These are phyloP conservation scores for Boletus sp. DNA, from an alignment of 768 basidiomycete species.

Conservation along the genomic window DNA sequence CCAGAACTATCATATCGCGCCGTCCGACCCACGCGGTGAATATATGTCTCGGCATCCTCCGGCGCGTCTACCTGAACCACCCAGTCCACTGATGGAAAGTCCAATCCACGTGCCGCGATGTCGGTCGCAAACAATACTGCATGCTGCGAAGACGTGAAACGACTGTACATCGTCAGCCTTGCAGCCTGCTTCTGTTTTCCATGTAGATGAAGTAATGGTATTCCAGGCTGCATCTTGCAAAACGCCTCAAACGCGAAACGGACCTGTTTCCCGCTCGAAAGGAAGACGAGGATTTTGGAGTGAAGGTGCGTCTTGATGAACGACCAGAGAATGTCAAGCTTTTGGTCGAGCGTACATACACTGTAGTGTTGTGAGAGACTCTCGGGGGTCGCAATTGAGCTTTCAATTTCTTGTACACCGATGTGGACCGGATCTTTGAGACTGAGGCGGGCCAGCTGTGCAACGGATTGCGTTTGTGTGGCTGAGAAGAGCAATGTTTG, in stretches of 20 bases:
- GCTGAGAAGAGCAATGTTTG: slow-evolving; percentile 97
- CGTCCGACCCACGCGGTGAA: slow-evolving; percentile 94
- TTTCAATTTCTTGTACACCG: slow-evolving; percentile 52
- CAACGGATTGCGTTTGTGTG: slow-evolving; percentile 88
- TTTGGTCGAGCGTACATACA: slow-evolving; percentile 78
- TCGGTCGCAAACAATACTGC: slow-evolving; percentile 94
- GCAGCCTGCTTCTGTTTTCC: slow-evolving; percentile 97
- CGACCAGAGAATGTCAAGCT: slow-evolving; percentile 88
- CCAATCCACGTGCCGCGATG: slow-evolving; percentile 92
- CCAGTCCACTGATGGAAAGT: slow-evolving; percentile 97
- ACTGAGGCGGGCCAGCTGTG: slow-evolving; percentile 86
- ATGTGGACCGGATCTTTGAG: slow-evolving; percentile 79
- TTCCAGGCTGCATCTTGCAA: slow-evolving; percentile 91
- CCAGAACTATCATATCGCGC: slow-evolving; percentile 92
- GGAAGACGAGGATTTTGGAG: slow-evolving; percentile 88
- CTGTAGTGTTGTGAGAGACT: slow-evolving; percentile 88
- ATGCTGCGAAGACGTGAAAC: slow-evolving; percentile 78
- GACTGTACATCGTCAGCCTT: slow-evolving; percentile 77
- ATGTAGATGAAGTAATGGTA: slow-evolving; percentile 90
- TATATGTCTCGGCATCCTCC: slow-evolving; percentile 96
- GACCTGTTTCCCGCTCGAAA: slow-evolving; percentile 95
- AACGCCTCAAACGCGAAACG: slow-evolving; percentile 96
- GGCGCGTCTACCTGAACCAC: slow-evolving; percentile 95
- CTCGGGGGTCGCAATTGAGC: slow-evolving; percentile 57
- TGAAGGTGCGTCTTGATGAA: slow-evolving; percentile 95